These are phyloP conservation scores for Polysphondylium violaceum DNA, from an alignment of 78 protist genomes.

Conservation along the genomic window DNA sequence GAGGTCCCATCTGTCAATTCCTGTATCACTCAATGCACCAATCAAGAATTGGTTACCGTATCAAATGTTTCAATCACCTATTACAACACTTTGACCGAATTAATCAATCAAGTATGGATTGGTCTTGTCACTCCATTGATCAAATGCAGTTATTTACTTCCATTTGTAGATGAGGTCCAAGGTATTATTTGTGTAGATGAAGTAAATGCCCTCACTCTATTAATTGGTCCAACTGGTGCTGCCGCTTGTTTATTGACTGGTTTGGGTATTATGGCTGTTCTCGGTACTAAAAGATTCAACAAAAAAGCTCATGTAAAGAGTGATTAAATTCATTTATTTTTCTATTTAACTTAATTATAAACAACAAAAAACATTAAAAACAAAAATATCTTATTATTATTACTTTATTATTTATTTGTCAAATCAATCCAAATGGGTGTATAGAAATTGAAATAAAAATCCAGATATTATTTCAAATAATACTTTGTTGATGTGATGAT, in stretches of 20 bases:
- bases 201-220: constrained; percentile 1
- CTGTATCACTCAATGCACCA: background rate
- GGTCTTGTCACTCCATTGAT: constrained; percentile 17
- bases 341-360: too few relatives aligned
- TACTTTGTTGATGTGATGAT: too few relatives aligned
- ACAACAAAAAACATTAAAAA: too few relatives aligned
- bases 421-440: too few relatives aligned
- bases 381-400: too few relatives aligned
- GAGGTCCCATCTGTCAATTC: background rate
- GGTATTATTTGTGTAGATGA: constrained; percentile 47
- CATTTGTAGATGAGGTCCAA: constrained; percentile 41
- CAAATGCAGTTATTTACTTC: constrained; percentile 17
- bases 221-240: constrained; percentile 28
- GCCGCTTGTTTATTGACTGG: constrained; percentile 35
- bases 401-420: too few relatives aligned
- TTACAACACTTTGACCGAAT: background rate
- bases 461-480: too few relatives aligned
- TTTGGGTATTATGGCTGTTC: constrained; percentile 26
- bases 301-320: background rate
- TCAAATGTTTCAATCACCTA: background rate
- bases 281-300: constrained; percentile 46
- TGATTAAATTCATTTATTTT: too few relatives aligned
- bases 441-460: too few relatives aligned
- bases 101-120: constrained; percentile 3
- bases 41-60: background rate